A percentile compares a stretch with the other conserved stretches of the same genome.
Conservation (phyloP, 2,329 filamentous ascomycete species). For the Triangularia setosa region DNA sequence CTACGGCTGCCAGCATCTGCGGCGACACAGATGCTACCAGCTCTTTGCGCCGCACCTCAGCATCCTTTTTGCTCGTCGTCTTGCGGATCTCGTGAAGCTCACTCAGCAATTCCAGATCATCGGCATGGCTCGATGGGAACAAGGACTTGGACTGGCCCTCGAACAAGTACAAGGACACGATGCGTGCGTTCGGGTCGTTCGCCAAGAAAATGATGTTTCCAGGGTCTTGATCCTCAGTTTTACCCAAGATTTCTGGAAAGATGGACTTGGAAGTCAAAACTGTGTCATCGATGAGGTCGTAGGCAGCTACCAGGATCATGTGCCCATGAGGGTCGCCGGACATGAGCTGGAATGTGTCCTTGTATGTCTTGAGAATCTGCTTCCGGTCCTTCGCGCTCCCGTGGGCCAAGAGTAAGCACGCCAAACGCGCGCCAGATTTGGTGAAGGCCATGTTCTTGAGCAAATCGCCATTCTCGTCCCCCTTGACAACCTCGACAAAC, state of each 20-base stretch:
- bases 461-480: constrained; percentile 84
- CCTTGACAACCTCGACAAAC: constrained; percentile 86
- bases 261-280: constrained; percentile 82
- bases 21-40: constrained; percentile 71
- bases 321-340: constrained; percentile 76
- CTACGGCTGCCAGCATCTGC: constrained; percentile 69
- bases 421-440: constrained; percentile 76
- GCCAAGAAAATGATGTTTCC: constrained; percentile 62
- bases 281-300: constrained; percentile 92
- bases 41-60: constrained; percentile 70
- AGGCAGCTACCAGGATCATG: constrained; percentile 75
- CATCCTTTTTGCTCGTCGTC: constrained; percentile 89
- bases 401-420: constrained; percentile 77
- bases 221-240: constrained; percentile 57
- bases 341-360: constrained; percentile 83
- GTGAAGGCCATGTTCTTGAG: constrained; percentile 97
- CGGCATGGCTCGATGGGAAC: constrained; percentile 58
- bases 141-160: constrained; percentile 60
- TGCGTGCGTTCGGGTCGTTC: constrained; percentile 62
- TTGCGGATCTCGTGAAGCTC: constrained; percentile 77
- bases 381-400: constrained; percentile 91
- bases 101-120: constrained; percentile 66
- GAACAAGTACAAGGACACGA: constrained; percentile 76
- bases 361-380: constrained; percentile 78
- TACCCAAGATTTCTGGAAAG: constrained; percentile 79